A percentile compares a stretch with the other conserved stretches of the same genome.
These are phyloP conservation scores for Phytophthora fragariae DNA, from an alignment of 352 stramenopile genomes.

Conservation along the genomic window DNA sequence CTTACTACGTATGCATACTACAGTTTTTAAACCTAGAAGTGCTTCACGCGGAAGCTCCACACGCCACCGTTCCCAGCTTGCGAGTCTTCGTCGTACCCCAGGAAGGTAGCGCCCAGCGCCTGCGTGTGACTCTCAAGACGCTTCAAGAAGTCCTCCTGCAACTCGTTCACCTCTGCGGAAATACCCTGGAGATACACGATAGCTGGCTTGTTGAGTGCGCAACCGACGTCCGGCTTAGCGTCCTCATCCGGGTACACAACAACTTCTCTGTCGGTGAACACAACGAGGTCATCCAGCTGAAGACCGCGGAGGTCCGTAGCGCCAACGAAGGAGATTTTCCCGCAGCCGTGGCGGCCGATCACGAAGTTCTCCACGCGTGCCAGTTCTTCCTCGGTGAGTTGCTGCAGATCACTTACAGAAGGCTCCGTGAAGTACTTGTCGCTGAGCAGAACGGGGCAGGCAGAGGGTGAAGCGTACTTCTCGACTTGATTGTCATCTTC, in stretches of 20 bases:
- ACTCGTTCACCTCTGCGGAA: slow-evolving; percentile 30
- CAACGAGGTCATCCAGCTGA: slow-evolving; percentile 54
- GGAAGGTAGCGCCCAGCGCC: slow-evolving; percentile 41
- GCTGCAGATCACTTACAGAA: slow-evolving; percentile 35
- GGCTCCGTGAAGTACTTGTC: slow-evolving; percentile 57
- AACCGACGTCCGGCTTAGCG: slow-evolving; percentile 49
- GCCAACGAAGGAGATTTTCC: slow-evolving; percentile 52
- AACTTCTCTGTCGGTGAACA: slow-evolving; percentile 46
- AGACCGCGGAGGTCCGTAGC: slow-evolving; percentile 53
- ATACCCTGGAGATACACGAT: slow-evolving; percentile 48
- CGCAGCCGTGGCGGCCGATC: slow-evolving; percentile 43
- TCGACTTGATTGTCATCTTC: not conserved
- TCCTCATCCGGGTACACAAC: slow-evolving; percentile 56
- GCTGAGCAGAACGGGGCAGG: slow-evolving; percentile 43
- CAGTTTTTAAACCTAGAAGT: slow-evolving; percentile 39
- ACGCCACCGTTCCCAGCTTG: slow-evolving; percentile 30
- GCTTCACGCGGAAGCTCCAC: slow-evolving; percentile 59
- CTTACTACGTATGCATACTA: slow-evolving; percentile 3
- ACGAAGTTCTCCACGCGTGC: slow-evolving; percentile 49
- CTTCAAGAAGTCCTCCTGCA: slow-evolving; percentile 40
- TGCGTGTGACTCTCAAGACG: slow-evolving; percentile 50
- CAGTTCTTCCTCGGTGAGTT: slow-evolving; percentile 51
- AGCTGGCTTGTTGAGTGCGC: slow-evolving; percentile 57
- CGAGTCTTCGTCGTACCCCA: slow-evolving; percentile 39
- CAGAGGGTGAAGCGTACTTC: not conserved